Conservation (phyloP, 345 rosid species). For the Moricandia arvensis region DNA sequence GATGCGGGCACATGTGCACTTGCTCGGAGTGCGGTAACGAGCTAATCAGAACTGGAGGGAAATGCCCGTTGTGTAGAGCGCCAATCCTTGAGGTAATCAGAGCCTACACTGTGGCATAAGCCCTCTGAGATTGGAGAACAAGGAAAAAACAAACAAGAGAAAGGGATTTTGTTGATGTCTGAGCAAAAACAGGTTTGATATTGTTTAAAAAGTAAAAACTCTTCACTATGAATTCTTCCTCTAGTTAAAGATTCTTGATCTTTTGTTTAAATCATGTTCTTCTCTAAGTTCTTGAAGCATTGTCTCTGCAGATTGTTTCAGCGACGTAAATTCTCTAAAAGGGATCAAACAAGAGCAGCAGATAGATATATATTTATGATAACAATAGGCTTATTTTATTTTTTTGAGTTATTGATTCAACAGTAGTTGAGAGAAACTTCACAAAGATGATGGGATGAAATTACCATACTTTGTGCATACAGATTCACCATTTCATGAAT, state of each 20-base stretch:
- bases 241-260: neutral
- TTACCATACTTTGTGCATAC: neutral
- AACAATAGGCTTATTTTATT: neutral
- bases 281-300: neutral
- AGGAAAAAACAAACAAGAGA: neutral
- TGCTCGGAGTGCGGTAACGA: neutral
- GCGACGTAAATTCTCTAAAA: neutral
- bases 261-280: neutral
- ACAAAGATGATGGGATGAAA: neutral
- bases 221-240: neutral
- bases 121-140: neutral
- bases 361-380: neutral
- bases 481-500: neutral
- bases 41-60: neutral
- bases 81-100: constrained; percentile 8
- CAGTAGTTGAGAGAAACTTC: neutral
- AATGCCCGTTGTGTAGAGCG: constrained; percentile 14
- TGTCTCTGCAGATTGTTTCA: constrained; percentile 4
- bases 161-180: neutral
- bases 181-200: constrained; percentile 1
- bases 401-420: neutral
- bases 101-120: neutral
- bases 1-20: constrained; percentile 13
- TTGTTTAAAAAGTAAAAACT: neutral
- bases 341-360: neutral